Base-by-base conservation (phyloP, 176 grass and related monocot genomes). In the Aechmea fasciata region DNA sequence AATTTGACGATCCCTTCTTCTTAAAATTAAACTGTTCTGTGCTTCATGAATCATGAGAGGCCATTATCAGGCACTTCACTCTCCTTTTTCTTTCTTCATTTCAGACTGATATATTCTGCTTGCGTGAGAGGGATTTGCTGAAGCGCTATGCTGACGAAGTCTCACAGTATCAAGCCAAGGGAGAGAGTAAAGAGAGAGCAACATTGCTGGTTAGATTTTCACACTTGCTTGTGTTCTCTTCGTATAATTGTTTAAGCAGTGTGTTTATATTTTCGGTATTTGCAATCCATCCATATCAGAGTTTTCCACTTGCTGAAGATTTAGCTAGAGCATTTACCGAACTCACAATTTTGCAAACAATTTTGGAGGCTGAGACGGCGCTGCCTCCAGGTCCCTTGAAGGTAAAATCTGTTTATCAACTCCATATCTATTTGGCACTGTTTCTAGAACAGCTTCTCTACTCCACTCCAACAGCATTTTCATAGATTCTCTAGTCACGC, bases 291-390 rank as follows among this genome's bases (percentile, higher is more conserved):
- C 50, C 15, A 69, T 12, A 66, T 10, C 76, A 97, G 94, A 90
- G 94, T 74, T 90, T 92, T 66, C 94, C 92, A 81, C 74, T 97
- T 65, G 89, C 79, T 1, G 89, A 92, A 77, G 94, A 97, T 20
- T 83, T 97, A 50, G 94, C 94, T 75, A 85, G 64, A 84, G 94
- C 89, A 23, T 97, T 92, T 84, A 90, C 89, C 3, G 89, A 97
- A 79, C 86, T 84, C 11, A 83, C 65, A 3, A 83, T 89, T 66
- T 82, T 97, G 41, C 84, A 97, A 77, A 85, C 79, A 78, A 87
- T 92, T 79, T 70, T 85, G 77, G 74, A 87, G 50, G 89, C 85
- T 3, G 94, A 92, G 80, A 87, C 28, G 73, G 87, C 71, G 33
- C 63, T 74, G 20, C 77, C 68, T 73, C 57, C 68, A 65, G 77